phyloP scores from a whole-genome alignment of 257 asterid species.

The Buddleja alternifolia region DNA sequence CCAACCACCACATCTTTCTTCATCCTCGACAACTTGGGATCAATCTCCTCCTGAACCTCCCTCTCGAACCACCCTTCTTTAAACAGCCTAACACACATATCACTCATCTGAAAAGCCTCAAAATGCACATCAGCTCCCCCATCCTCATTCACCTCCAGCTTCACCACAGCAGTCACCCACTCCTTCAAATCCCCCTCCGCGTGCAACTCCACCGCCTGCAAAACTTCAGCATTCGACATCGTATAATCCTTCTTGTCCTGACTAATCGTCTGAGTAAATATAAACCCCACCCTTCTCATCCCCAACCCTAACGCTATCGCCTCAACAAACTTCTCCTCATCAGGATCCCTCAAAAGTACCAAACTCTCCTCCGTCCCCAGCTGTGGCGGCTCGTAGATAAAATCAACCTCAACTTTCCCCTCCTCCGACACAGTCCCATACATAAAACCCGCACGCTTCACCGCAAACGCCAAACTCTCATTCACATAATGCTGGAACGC shows the following conservation, averaged over 20 bases:
- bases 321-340: constrained; percentile 79
- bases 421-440: constrained; percentile 82
- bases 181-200: constrained; percentile 82
- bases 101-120: constrained; percentile 97
- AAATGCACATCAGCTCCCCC: constrained; percentile 86
- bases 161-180: constrained; percentile 95
- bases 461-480: constrained; percentile 83
- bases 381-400: constrained; percentile 93
- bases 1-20: constrained; percentile 87
- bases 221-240: constrained; percentile 70
- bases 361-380: constrained; percentile 76
- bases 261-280: constrained; percentile 81
- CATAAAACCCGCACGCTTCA: constrained; percentile 93
- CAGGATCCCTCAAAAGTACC: constrained; percentile 66
- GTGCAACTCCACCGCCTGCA: constrained; percentile 90
- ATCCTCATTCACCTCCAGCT: constrained; percentile 88
- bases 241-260: constrained; percentile 91
- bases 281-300: constrained; percentile 84
- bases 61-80: constrained; percentile 87
- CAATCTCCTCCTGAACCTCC: constrained; percentile 62
- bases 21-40: constrained; percentile 91
- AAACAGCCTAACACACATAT: constrained; percentile 74
- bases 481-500: constrained; percentile 91
- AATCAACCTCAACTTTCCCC: constrained; percentile 84
- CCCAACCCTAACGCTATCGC: constrained; percentile 86